These are phyloP conservation scores for Tolypocladium paradoxum DNA, from an alignment of 2,329 filamentous ascomycete genomes.

Conservation along the genomic window DNA sequence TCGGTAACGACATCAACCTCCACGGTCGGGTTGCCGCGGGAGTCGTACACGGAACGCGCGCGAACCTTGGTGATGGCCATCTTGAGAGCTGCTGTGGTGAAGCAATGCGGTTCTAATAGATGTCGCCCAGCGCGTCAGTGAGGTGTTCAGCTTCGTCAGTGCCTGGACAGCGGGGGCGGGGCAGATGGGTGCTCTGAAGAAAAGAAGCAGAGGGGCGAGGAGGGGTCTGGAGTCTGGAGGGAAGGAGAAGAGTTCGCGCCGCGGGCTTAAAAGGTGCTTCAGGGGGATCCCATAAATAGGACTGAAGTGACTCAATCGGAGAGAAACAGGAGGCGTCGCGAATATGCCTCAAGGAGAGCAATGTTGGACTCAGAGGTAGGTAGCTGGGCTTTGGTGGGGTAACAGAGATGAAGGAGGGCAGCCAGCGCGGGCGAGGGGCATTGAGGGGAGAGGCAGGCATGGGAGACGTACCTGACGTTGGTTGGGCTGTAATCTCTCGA, in stretches of 20 bases:
- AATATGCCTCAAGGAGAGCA: constrained; percentile 2
- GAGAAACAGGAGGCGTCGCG: neutral
- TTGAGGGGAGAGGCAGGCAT: neutral
- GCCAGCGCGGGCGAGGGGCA: neutral
- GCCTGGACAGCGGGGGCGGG: constrained; percentile 1
- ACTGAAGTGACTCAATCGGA: neutral
- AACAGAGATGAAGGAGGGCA: neutral
- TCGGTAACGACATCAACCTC: constrained; percentile 96
- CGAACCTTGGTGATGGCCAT: constrained; percentile 91
- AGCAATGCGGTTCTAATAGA: neutral
- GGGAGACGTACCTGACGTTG: neutral
- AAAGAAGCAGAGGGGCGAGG: constrained; percentile 3
- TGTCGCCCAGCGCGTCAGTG: neutral
- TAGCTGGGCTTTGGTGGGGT: constrained; percentile 8
- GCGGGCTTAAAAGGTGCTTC: neutral
- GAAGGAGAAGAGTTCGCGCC: neutral
- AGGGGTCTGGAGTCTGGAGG: neutral
- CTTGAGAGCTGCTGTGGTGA: constrained; percentile 26
- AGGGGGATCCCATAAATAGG: neutral
- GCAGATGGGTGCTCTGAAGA: neutral
- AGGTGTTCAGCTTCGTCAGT: neutral
- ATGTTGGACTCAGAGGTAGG: neutral
- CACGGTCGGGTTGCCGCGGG: constrained; percentile 94
- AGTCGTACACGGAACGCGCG: constrained; percentile 96
- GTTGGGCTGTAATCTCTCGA: neutral